Base-by-base conservation (phyloP, 345 rosid species). In the Acer campestre region DNA sequence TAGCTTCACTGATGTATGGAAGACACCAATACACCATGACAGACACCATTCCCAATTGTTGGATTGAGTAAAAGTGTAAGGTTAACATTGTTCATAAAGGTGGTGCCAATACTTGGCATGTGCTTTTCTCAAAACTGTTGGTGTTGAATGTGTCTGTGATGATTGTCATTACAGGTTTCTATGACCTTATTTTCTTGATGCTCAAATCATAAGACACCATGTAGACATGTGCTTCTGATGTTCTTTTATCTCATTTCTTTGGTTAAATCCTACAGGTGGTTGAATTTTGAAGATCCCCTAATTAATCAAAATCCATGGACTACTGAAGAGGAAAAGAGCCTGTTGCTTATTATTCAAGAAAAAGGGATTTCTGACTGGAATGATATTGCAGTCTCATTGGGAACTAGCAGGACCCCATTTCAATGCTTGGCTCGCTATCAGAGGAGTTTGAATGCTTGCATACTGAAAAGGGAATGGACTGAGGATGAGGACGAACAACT, bases 401-500 rank as follows among this genome's bases (percentile, higher is more conserved):
- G 92, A 78, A 91, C 90, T 56, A 89, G 88, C 76, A 86, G 98
- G 84, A 92, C 95, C 17, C 98, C 99, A n/a, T 92, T 89, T 83
- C 89, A 91, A 53, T 96, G 99, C 81, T 81, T 96, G 86, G 84
- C 80, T 69, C 93, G 93, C 53, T 96, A 89, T 82, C 97, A 96
- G 49, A 89, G 99, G 83, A 92, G 94, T 81, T 82, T 91, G 77
- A 94, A 96, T 82, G 85, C 90, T 44, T 80, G 71, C 80, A 90
- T 94, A 79, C 67, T 96, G 80, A 91, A 73, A 74, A 80, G 87
- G 64, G 94, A 89, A 72, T 96, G 99, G 98, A 94, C 92, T 27
- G 53, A 82, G 74, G 99, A 89, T 74, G 98, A 96, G 80, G 98
- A 94, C 81, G 93, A 88, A 59, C 88, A 88, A 80, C 99, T 96